Conservation (phyloP, 2,329 filamentous ascomycete species). For the Fusarium piperis region DNA sequence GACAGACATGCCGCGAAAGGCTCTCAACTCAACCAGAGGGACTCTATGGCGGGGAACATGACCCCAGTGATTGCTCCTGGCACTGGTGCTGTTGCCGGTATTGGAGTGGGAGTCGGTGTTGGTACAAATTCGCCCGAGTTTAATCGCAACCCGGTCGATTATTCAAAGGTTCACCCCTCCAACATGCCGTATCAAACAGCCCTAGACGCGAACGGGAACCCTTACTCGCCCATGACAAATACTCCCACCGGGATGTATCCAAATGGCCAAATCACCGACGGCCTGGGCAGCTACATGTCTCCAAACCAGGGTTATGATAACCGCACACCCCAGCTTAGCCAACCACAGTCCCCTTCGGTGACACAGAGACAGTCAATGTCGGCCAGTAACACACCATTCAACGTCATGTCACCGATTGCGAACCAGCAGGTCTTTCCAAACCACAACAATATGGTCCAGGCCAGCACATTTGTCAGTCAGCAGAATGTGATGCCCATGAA, state of each 20-base stretch:
- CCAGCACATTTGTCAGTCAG: constrained; percentile 64
- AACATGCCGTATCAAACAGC: constrained; percentile 59
- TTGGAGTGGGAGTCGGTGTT: neutral
- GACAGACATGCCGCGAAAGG: constrained; percentile 84
- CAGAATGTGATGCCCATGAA: constrained; percentile 71
- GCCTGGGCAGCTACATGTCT: constrained; percentile 54
- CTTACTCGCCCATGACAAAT: constrained; percentile 58
- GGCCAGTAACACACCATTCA: constrained; percentile 59
- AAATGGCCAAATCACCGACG: constrained; percentile 39
- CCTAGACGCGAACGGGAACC: constrained; percentile 55
- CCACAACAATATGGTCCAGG: constrained; percentile 58
- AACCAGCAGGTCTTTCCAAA: constrained; percentile 59
- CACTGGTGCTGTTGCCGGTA: neutral
- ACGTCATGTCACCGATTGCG: constrained; percentile 63
- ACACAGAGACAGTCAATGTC: constrained; percentile 59
- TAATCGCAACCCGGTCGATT: constrained; percentile 54
- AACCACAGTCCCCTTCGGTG: constrained; percentile 50
- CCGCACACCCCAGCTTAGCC: constrained; percentile 36
- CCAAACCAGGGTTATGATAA: constrained; percentile 51
- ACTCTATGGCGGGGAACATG: constrained; percentile 55
- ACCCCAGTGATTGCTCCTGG: constrained; percentile 53
- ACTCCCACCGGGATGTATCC: constrained; percentile 51
- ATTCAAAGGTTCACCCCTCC: constrained; percentile 50
- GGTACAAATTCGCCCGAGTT: constrained; percentile 58
- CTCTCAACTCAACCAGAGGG: constrained; percentile 79